These are phyloP conservation scores for Oenanthe javanica DNA, from an alignment of 140 eudicot species.

Conservation along the genomic window DNA sequence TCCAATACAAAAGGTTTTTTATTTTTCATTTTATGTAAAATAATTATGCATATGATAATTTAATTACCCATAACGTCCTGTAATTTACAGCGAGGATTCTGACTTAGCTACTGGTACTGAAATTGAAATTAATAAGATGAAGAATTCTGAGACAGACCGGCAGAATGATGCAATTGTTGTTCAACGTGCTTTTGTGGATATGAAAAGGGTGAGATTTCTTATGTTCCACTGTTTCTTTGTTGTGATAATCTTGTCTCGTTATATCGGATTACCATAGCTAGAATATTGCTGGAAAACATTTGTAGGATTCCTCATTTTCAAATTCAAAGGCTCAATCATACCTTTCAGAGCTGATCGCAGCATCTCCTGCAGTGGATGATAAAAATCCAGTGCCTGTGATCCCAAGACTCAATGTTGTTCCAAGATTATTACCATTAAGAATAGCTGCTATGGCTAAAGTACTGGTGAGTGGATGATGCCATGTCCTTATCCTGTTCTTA, in stretches of 20 bases:
- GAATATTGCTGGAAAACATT: slow-evolving; percentile 12
- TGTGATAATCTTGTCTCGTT: background rate
- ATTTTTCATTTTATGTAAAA: background rate
- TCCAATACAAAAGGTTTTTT: slow-evolving; percentile 66
- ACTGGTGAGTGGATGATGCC: slow-evolving; percentile 47
- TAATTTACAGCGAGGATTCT: slow-evolving; percentile 51
- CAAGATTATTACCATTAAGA: slow-evolving; percentile 63
- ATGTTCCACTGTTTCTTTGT: background rate
- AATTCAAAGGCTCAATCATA: slow-evolving; percentile 66
- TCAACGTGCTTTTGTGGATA: slow-evolving; percentile 83
- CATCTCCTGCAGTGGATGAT: slow-evolving; percentile 51
- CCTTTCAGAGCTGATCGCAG: slow-evolving; percentile 66
- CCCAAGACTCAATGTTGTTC: slow-evolving; percentile 68
- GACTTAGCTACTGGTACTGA: slow-evolving; percentile 32
- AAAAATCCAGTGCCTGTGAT: slow-evolving; percentile 31
- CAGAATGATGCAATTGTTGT: slow-evolving; percentile 92
- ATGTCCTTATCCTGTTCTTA: background rate
- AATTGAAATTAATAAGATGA: slow-evolving; percentile 23
- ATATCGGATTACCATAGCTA: slow-evolving; percentile 8
- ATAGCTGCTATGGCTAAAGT: slow-evolving; percentile 91
- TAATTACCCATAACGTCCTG: slow-evolving; percentile 17
- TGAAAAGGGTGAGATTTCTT: slow-evolving; percentile 40
- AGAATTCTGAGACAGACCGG: slow-evolving; percentile 61
- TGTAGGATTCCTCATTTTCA: slow-evolving; percentile 56
- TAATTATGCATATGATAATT: background rate